phyloP scores from a whole-genome alignment of 2,329 filamentous ascomycete species.

The Fusarium verrucosum region DNA sequence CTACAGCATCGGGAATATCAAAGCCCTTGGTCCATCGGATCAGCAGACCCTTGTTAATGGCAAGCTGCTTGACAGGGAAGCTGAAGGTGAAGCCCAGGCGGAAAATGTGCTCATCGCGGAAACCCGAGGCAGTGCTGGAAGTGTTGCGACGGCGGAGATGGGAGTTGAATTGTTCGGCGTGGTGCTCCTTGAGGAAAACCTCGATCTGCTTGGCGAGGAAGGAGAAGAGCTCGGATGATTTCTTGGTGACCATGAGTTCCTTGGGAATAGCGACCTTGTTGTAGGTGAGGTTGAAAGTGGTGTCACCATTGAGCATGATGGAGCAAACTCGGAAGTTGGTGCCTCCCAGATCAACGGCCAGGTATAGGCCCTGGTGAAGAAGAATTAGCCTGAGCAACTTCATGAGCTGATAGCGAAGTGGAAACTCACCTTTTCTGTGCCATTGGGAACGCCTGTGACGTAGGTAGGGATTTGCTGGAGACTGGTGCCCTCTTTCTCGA shows the following conservation, averaged over 20 bases:
- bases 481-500: constrained; percentile 79
- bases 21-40: constrained; percentile 99
- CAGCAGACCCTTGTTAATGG: constrained; percentile 93
- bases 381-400: constrained; percentile 12
- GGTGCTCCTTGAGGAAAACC: constrained; percentile 84
- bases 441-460: constrained; percentile 94
- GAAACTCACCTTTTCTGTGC: constrained; percentile 85
- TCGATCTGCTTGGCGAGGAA: constrained; percentile 96
- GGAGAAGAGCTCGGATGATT: constrained; percentile 84
- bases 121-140: constrained; percentile 65
- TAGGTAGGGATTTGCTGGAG: constrained; percentile 97
- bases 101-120: constrained; percentile 80
- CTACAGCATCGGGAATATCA: constrained; percentile 92
- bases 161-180: constrained; percentile 83
- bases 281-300: constrained; percentile 92
- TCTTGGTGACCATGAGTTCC: constrained; percentile 89
- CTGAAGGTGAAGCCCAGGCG: constrained; percentile 98
- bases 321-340: constrained; percentile 99
- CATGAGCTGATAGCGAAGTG: neutral
- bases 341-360: constrained; percentile 96
- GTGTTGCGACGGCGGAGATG: constrained; percentile 72
- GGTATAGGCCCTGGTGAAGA: constrained; percentile 78
- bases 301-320: constrained; percentile 90
- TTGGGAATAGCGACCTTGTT: constrained; percentile 91
- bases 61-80: constrained; percentile 92